These are phyloP conservation scores for Orobanche coerulescens DNA, from an alignment of 257 asterid genomes.

Conservation along the genomic window DNA sequence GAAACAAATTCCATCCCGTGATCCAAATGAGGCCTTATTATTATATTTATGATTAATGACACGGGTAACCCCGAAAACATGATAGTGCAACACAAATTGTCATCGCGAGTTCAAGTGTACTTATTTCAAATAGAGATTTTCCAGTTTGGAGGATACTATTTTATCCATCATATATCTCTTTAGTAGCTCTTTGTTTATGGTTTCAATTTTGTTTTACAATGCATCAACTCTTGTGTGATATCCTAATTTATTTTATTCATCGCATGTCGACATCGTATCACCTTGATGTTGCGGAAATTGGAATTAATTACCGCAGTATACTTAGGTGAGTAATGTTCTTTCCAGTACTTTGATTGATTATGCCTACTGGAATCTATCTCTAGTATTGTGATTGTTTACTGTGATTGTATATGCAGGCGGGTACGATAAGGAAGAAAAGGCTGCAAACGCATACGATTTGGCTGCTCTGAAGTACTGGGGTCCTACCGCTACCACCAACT, in stretches of 20 bases:
- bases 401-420: constrained; percentile 46
- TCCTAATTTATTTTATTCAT: constrained; percentile 23
- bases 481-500: constrained; percentile 79
- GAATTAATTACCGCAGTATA: constrained; percentile 51
- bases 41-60: too few species aligned
- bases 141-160: constrained; percentile 8
- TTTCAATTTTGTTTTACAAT: neutral
- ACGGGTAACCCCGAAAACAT: too few species aligned
- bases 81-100: constrained; percentile 26
- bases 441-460: constrained; percentile 81
- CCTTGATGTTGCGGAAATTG: constrained; percentile 24
- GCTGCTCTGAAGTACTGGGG: constrained; percentile 98
- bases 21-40: too few species aligned
- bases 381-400: neutral
- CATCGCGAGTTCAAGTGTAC: neutral
- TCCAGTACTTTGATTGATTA: neutral
- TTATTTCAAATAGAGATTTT: constrained; percentile 7
- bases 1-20: too few species aligned
- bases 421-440: constrained; percentile 88
- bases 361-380: neutral
- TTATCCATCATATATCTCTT: neutral
- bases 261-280: constrained; percentile 33
- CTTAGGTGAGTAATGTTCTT: constrained; percentile 50
- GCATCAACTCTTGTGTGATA: neutral
- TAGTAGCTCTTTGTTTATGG: neutral